phyloP scores from a whole-genome alignment of 106 monocot genomes.

The Amphibolis antarctica region DNA sequence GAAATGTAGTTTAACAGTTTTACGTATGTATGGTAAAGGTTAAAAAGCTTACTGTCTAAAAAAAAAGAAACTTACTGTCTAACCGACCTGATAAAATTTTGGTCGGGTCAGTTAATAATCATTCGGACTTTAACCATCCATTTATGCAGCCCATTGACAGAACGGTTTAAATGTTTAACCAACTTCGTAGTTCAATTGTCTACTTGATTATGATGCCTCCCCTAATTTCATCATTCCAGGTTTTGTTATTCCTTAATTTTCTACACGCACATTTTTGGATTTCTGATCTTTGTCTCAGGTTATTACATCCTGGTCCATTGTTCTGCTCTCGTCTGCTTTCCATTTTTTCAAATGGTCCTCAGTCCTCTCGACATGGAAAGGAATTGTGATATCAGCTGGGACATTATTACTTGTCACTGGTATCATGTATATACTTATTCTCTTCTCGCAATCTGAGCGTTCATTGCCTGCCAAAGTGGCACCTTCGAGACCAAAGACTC shows the following conservation, averaged over 20 bases:
- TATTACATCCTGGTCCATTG: slow-evolving; percentile 48
- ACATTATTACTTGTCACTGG: slow-evolving; percentile 45
- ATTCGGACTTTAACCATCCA: too few species aligned
- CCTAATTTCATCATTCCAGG: neutral
- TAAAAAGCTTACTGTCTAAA: too few species aligned
- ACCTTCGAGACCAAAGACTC: slow-evolving; percentile 39
- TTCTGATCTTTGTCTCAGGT: slow-evolving; percentile 49
- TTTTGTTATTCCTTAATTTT: too few species aligned
- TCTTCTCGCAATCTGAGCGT: slow-evolving; percentile 78
- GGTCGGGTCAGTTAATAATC: too few species aligned
- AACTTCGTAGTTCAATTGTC: neutral
- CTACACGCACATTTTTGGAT: neutral
- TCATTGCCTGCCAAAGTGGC: slow-evolving; percentile 64
- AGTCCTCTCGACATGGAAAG: slow-evolving; percentile 80
- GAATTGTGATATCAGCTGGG: slow-evolving; percentile 34
- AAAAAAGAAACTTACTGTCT: too few species aligned
- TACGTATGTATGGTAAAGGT: too few species aligned
- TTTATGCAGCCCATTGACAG: too few species aligned
- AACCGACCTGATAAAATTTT: too few species aligned
- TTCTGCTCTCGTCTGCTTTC: slow-evolving; percentile 38
- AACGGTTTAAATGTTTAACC: too few species aligned
- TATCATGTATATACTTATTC: slow-evolving; percentile 71
- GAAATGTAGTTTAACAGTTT: too few species aligned
- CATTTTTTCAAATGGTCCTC: slow-evolving; percentile 70
- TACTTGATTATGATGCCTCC: neutral